Evolutionary conservation across 2,329 filamentous ascomycete species (phyloP), one percentile per base, ranked within the genome.

Genomic region (Helotiales sp.): DNA sequence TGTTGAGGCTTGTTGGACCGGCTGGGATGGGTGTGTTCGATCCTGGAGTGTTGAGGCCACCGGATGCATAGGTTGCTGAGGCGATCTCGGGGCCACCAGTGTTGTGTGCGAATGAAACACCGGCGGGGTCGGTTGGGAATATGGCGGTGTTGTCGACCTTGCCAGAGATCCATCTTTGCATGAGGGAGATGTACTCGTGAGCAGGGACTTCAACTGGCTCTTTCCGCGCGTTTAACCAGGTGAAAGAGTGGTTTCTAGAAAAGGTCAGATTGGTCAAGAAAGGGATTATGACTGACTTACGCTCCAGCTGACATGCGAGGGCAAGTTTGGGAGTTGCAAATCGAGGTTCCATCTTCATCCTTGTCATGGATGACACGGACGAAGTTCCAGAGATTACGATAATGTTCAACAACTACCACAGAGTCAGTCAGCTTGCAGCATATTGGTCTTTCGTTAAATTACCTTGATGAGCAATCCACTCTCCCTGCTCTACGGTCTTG

Each of bases 401-500:
- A 96, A 79, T 97, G 93, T 81, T 97, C 94, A 73, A 97, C 93
- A 72, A 97, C 93, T 97, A 73, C 60, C 24, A 34, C 68, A 59
- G 61, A 62, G 57, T 64, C 47, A 67, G 66, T 69, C 11, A 24
- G 10, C 2, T 20, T 1, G 20, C 28, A 26, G 22, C 10, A 32
- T 15, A 50, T 28, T 4, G 20, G 20, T 67, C 76, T 77, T 60
- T 54, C 15, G 28, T 69, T 50, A 73, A 75, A 82, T 77, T 85
- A 97, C 95, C 90, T 85, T 97, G 95, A 79, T 97, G 93, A 70
- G 94, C 94, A 74, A 97, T 86, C 95, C 95, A 98, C 80, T 98
- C 95, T 72, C 93, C 95, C 77, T 93, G 89, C 76, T 97, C 95
- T 54, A 97, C 92, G 65, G 96, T 94, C 82, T 95, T 94, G 24